Base-by-base conservation (phyloP, 306 rosid genomes). In the Rosa rugosa region DNA sequence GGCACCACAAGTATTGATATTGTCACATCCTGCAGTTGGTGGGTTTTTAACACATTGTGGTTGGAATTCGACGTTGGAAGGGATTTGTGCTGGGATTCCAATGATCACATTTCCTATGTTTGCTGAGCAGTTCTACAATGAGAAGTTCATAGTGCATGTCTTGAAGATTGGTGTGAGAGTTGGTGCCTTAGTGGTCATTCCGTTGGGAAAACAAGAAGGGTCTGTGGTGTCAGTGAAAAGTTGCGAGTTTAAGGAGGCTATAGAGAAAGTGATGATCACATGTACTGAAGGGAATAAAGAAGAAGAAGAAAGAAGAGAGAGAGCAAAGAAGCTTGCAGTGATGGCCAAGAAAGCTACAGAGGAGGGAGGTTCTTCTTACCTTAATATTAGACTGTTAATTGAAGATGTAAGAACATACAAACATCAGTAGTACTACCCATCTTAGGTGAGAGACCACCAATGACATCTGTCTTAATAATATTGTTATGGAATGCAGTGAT, bases 331-430 rank as follows among this genome's bases (percentile, higher is more conserved):
- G 44, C 65, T 88, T 18, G 83, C 56, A 2, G 78, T 73, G 74
- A 71, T 82, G 86, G 95, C 92, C 1, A 81, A 79, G 81, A 77
- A 14, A 76, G 90, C 92, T 56, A 82, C 85, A 16, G 92, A 69
- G 46, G 79, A 78, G 78, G 95, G 92, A 1, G 90, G 91, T 20
- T 88, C 91, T 66, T 85, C 92, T 76, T 41, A 88, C 53, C 38
- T 22, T 9, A 80, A 83, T 42, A 70, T 88, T 13, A 69, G 20
- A 11, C 70, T 73, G 59, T 78, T 90, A 42, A 80, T 87, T 14
- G 84, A 87, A 77, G 88, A 84, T 20, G 22, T 56, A 22, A 51
- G 23, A 18, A 5, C 59, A 51, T 51, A 17, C 22, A 42, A 42
- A 7, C 45, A 42, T 8, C 45, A 42, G 9, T 42, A 5, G 45